A percentile compares a stretch with the other conserved stretches of the same genome.
These are phyloP conservation scores for Suhomyces xylopsoci DNA, from an alignment of 805 yeast species.

Conservation along the genomic window DNA sequence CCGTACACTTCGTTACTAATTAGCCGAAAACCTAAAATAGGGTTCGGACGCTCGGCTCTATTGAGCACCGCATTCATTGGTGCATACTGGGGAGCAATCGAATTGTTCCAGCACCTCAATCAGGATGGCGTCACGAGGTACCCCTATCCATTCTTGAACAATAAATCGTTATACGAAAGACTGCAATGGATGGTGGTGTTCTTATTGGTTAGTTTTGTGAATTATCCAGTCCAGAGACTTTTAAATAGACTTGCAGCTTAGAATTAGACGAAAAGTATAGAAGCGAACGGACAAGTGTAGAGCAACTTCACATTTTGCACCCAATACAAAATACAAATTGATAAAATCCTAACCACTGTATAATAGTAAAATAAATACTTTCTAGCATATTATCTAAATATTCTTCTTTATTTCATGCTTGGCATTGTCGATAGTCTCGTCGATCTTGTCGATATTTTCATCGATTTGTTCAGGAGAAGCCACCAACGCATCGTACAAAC, in stretches of 20 bases:
- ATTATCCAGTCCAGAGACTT: constrained; percentile 1
- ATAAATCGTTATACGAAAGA: constrained; percentile 2
- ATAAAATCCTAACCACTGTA: too few relatives aligned
- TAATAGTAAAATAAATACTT: too few relatives aligned
- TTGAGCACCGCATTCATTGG: constrained; percentile 5
- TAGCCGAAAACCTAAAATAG: constrained; percentile 1
- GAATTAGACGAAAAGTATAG: neutral
- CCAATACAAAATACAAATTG: neutral
- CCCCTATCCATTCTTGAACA: constrained; percentile 20
- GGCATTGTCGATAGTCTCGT: neutral
- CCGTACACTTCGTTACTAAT: constrained; percentile 20
- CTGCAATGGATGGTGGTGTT: constrained; percentile 10
- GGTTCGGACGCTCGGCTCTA: neutral
- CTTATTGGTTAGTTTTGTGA: neutral
- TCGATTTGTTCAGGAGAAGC: constrained; percentile 6
- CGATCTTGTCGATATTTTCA: neutral
- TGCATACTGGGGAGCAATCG: constrained; percentile 17
- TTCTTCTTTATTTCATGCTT: neutral
- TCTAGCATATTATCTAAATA: neutral
- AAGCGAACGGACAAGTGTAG: neutral
- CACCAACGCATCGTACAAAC: constrained; percentile 20
- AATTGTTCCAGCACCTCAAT: constrained; percentile 4
- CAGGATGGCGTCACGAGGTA: constrained; percentile 7
- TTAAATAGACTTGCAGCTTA: neutral
- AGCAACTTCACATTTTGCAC: neutral